Percentiles rank a stretch among this genome's conserved stretches.
phyloP scores from a whole-genome alignment of 2,329 filamentous ascomycete species.

The Beauveria bassiana region DNA sequence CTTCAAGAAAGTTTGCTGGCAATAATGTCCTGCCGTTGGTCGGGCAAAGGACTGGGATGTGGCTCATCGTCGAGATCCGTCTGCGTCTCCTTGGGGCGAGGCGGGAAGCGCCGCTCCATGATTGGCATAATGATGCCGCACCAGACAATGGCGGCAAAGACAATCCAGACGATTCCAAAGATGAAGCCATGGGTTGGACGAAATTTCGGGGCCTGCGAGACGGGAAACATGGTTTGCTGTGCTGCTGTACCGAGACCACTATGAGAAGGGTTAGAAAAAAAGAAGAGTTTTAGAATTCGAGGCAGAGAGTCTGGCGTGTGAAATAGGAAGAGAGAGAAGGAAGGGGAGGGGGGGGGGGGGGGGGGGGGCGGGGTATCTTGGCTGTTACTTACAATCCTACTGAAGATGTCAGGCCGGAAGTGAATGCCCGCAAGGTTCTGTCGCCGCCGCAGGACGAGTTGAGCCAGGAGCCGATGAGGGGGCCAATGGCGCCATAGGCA shows the following conservation, averaged over 20 bases:
- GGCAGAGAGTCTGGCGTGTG: too few species aligned
- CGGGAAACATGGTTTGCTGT: slow-evolving; percentile 10
- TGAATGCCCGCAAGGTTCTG: slow-evolving; percentile 1
- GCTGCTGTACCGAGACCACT: slow-evolving; percentile 4
- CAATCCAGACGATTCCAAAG: not conserved
- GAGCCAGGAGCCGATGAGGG: slow-evolving; percentile 9
- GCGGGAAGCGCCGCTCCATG: not conserved
- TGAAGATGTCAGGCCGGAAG: slow-evolving; percentile 1
- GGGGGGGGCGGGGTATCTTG: too few species aligned
- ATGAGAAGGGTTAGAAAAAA: not conserved
- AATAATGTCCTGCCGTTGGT: too few species aligned
- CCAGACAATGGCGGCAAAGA: not conserved
- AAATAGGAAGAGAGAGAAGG: too few species aligned
- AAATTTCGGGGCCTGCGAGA: not conserved
- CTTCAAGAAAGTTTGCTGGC: too few species aligned
- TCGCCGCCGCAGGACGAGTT: slow-evolving; percentile 7
- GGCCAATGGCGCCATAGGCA: slow-evolving; percentile 1
- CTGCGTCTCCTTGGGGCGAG: not conserved
- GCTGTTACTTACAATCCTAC: slow-evolving; percentile 9
- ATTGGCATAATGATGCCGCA: not conserved
- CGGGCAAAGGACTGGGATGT: not conserved
- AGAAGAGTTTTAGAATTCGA: too few species aligned
- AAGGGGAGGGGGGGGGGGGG: too few species aligned
- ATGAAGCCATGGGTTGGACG: not conserved
- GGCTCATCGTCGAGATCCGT: not conserved